Base-by-base conservation (phyloP, 495 filamentous ascomycete genomes). In the Baudoinia panamericana region DNA sequence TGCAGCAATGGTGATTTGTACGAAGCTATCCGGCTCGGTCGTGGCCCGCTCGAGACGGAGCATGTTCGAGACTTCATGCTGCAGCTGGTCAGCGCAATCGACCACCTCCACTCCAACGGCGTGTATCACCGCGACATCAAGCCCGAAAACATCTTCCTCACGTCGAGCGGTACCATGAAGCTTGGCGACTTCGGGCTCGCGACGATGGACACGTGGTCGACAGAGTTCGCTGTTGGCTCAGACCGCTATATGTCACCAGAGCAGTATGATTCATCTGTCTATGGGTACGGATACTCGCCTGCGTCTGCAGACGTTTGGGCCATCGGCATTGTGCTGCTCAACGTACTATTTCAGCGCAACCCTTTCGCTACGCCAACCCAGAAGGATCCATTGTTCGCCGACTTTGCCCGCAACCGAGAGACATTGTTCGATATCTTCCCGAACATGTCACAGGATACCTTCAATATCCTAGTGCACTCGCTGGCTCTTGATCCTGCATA, bases 161-260 rank as follows among this genome's bases (percentile, higher is more conserved):
- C 73, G 48, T 71, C 85, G 43, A 72, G 76, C 36, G 87, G 92
- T 18, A 70, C 77, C 30, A 82, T 94, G 78, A 97, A 97, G 64
- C 77, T 97, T 26, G 90, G 90, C 53, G 90, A 97, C 60, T 92
- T 96, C 57, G 90, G 90, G 40, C 69, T 97, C 31, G 86, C 84
- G 31, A 93, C 88, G 7, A 75, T 73, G 3, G 84, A 92, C 23
- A 59, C 69, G 50, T 93, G 84, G 86, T 86, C 79, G 30, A 76
- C 80, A 52, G 90, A 97, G 62, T 78, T 76, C 25, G 84, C 79
- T 45, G 90, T 97, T 33, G 90, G 90, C 37, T 95, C 88, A 60
- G 92, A 97, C 53, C 83, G 90, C 23, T 97, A 97, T 63, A 97
- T 97, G 90, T 85, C 90, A 35, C 90, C 90, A 13, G 90, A 96